Percentiles rank a stretch among this genome's conserved stretches.
Conservation (phyloP, 2,329 filamentous ascomycete species). For the Massarina eburnea region DNA sequence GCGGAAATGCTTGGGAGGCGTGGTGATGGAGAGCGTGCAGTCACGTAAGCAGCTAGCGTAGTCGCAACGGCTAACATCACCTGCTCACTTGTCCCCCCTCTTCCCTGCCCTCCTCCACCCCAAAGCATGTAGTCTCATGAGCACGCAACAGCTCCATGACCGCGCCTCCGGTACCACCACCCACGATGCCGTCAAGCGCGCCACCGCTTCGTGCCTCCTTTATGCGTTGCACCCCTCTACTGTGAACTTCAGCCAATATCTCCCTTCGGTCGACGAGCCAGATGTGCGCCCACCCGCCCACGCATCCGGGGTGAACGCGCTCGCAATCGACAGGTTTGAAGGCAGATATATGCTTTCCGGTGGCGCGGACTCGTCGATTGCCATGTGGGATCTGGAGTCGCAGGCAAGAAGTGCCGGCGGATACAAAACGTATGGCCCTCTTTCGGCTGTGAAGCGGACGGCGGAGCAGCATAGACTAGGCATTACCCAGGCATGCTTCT, state of each 20-base stretch:
- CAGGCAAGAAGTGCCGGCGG: constrained; percentile 16
- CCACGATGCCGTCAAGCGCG: constrained; percentile 65
- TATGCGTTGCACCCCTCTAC: constrained; percentile 68
- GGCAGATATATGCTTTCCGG: constrained; percentile 79
- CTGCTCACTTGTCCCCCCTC: neutral
- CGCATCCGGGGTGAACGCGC: constrained; percentile 73
- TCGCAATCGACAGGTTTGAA: constrained; percentile 81
- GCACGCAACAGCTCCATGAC: constrained; percentile 66
- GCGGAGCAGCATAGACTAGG: constrained; percentile 63
- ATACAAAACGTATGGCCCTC: constrained; percentile 25
- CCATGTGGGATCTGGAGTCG: constrained; percentile 80
- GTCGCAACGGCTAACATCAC: neutral
- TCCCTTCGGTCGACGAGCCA: constrained; percentile 41
- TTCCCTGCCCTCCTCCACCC: constrained; percentile 5
- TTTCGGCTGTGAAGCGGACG: constrained; percentile 30
- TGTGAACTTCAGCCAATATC: constrained; percentile 70
- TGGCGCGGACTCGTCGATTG: constrained; percentile 80
- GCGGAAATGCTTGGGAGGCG: too few relatives aligned
- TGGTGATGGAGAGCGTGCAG: too few relatives aligned
- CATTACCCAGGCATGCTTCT: constrained; percentile 76
- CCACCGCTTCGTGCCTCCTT: constrained; percentile 66
- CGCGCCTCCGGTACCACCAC: constrained; percentile 67
- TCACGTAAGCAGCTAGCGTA: neutral
- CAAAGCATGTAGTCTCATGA: constrained; percentile 43
- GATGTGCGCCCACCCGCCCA: constrained; percentile 62